Conservation (phyloP, 257 asterid genomes). For the Anisodus acutangulus region DNA sequence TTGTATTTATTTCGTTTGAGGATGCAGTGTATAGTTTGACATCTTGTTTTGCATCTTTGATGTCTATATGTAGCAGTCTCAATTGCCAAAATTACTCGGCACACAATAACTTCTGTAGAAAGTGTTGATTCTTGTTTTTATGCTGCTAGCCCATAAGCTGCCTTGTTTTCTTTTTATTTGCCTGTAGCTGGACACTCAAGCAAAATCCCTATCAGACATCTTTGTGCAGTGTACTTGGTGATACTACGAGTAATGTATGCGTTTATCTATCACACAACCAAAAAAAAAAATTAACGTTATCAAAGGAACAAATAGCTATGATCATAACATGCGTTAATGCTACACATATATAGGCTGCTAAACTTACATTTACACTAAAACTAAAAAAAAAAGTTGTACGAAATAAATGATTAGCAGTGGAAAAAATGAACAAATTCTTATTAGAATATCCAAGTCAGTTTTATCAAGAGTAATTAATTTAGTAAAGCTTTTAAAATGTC, state of each 20-base stretch:
- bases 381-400: no score
- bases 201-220: not conserved
- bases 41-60: constrained; percentile 16
- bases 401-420: not conserved
- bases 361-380: no score
- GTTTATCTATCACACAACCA: not conserved
- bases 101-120: not conserved
- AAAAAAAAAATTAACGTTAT: not conserved
- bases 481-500: no score
- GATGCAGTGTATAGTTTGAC: not conserved
- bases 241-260: not conserved
- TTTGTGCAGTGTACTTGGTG: not conserved
- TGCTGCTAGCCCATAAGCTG: not conserved
- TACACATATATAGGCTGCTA: not conserved
- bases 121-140: not conserved
- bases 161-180: not conserved
- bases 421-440: not conserved
- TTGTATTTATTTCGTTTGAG: constrained; percentile 20
- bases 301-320: not conserved
- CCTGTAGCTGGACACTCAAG: not conserved
- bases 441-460: no score
- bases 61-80: not conserved
- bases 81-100: constrained; percentile 13
- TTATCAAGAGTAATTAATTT: no score
- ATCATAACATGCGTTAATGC: no score